Evolutionary conservation across 2,329 filamentous ascomycete species (phyloP), one percentile per base, ranked within the genome.

Genomic region (Venturia asperata): DNA sequence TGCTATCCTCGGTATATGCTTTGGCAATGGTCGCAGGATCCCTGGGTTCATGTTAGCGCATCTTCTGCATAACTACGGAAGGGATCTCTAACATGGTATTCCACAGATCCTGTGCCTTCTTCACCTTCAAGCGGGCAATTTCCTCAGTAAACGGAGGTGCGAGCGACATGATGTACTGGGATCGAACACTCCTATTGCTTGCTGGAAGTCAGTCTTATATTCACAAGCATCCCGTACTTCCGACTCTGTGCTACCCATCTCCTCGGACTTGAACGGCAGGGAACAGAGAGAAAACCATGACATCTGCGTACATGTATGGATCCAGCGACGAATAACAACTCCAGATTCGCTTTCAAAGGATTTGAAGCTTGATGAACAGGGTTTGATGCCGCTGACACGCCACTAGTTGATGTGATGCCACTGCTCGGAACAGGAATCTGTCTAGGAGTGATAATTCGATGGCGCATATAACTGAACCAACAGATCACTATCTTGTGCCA

Each of bases 71-170:
- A 30, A 45, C 21, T 5, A 37, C 21, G 13, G 10, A 24, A 61
- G 30, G 64, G 21, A 4, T 39, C 34, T 21, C 19, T 52, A 75
- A 90, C 88, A 80, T 83, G 1, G 86, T 88, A 71, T 95, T 96
- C 91, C 91, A 95, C 3, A 87, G 80, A 73, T 91, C 84, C 73
- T 96, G 91, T 0, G 90, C 91, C 21, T 86, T 87, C 77, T 95
- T 95, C 68, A 95, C 91, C 74, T 95, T 95, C 66, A 81, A 79
- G 19, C 78, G 78, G 1, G 91, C 91, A 0, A 86, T 87, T 72
- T 90, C 87, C 30, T 83, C 79, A 4, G 85, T 93, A 74, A 92
- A 95, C 0, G 91, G 91, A 4, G 91, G 91, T 66, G 83, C 70
- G 30, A 78, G 74, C 58, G 78, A 78, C 78, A 80, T 80, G 21